These are phyloP conservation scores for Termitomyces sp. DNA, from an alignment of 1,284 basidiomycete genomes.

Conservation along the genomic window DNA sequence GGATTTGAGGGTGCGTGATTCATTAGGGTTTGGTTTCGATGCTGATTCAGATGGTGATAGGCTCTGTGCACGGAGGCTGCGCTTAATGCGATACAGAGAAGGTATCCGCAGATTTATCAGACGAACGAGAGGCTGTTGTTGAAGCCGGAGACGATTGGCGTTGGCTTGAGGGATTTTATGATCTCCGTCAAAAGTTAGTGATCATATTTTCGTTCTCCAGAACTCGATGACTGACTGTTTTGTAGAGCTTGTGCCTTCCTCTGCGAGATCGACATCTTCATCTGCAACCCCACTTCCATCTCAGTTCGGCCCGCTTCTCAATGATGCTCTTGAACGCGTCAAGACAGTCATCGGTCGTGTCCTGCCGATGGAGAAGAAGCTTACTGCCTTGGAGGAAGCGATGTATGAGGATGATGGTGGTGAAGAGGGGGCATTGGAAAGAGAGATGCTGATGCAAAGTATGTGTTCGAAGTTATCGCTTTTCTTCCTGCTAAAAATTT, in stretches of 20 bases:
- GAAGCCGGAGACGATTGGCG: conserved; percentile 81
- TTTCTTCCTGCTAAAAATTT: conserved; percentile 16
- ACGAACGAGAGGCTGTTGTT: conserved; percentile 83
- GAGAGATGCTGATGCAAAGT: conserved; percentile 87
- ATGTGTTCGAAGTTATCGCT: conserved; percentile 23
- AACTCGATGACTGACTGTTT: conserved; percentile 6
- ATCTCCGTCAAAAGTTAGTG: conserved; percentile 86
- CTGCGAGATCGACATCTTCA: conserved; percentile 85
- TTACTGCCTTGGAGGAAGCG: conserved; percentile 88
- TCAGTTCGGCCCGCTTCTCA: conserved; percentile 83
- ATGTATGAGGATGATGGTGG: conserved; percentile 78
- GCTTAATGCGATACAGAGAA: conserved; percentile 91
- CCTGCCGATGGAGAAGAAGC: conserved; percentile 70
- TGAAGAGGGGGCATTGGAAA: conserved; percentile 70
- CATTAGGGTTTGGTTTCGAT: neutral
- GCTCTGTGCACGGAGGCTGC: conserved; percentile 96
- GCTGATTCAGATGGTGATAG: conserved; percentile 33
- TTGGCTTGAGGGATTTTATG: conserved; percentile 94
- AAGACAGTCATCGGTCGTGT: conserved; percentile 67
- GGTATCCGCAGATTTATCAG: conserved; percentile 98
- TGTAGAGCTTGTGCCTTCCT: conserved; percentile 88
- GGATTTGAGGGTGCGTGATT: conserved; percentile 75
- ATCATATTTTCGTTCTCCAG: conserved; percentile 4
- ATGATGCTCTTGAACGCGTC: conserved; percentile 63
- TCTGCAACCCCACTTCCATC: conserved; percentile 80